Evolutionary conservation across 345 rosid genomes (phyloP), one percentile per base, ranked within the genome.

Genomic region (Dimocarpus longan): DNA sequence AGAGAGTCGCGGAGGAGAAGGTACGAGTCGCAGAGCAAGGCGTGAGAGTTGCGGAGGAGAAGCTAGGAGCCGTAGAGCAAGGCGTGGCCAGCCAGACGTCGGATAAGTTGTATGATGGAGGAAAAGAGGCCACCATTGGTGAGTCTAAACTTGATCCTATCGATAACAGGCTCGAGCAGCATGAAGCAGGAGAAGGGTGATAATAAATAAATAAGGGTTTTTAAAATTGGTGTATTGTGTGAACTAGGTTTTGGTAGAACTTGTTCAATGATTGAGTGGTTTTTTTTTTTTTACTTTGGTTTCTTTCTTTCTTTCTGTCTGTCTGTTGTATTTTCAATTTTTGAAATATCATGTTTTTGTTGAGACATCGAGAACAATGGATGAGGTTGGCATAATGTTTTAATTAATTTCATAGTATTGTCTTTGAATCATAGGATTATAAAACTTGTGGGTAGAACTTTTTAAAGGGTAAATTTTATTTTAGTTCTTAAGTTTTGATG

Each of bases 61-160:
- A 32, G 66, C 44, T 44, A 12, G 64, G 8, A 8, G 44, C 12
- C 0, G 81, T 18, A 0, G 76, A 83, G 21, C 43, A 77, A 68
- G 82, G 84, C 12, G 46, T 76, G 28, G 84, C 82, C 19, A 84
- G 88, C 52, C 89, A 84, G 83, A 80, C 85, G 24, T 56, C 66
- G 65, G 80, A 83, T 5, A 90, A 85, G 82, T 50, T 85, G 4
- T 71, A 13, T 18, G 85, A 85, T 11, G 89, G 85, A 39, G 21
- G 78, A 0, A 81, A 75, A 10, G 81, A 77, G 66, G 84, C 88
- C 5, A 37, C 28, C 11, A 19, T n/a, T 18, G 83, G 70, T 26
- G 82, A 83, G 21, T 68, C 84, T 22, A 73, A 80, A 65, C 12
- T 42, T 16, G 79, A 83, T 6, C 21, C 81, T 6, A 88, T 50